phyloP scores from a whole-genome alignment of 176 grass and related monocot species.

The Zoysia japonica region DNA sequence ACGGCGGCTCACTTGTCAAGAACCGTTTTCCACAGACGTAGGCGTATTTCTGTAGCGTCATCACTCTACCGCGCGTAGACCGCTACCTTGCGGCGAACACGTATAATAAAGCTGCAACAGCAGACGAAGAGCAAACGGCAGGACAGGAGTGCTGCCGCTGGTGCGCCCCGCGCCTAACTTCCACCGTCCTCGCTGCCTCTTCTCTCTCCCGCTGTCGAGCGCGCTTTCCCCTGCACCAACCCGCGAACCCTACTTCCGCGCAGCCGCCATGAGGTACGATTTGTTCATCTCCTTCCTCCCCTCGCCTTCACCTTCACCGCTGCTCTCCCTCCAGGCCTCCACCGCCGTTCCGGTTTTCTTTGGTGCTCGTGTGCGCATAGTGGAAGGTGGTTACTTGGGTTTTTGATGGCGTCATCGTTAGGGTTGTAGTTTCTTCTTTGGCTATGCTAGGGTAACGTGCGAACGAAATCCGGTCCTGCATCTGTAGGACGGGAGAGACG shows the following conservation, averaged over 20 bases:
- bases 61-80: too few relatives aligned
- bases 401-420: background rate
- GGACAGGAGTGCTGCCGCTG: background rate
- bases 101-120: slow-evolving; percentile 7
- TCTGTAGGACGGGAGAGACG: background rate
- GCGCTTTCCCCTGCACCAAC: slow-evolving; percentile 31
- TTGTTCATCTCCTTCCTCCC: background rate
- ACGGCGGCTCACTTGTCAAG: too few relatives aligned
- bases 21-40: too few relatives aligned
- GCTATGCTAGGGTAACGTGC: background rate
- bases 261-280: slow-evolving; percentile 36
- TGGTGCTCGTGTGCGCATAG: background rate
- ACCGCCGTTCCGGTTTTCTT: background rate
- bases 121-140: background rate
- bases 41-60: too few relatives aligned
- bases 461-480: background rate
- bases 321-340: background rate
- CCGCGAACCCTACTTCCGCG: slow-evolving; percentile 27
- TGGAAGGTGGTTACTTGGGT: background rate
- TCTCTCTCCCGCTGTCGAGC: background rate
- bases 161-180: background rate
- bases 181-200: slow-evolving; percentile 7
- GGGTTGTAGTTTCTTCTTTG: background rate
- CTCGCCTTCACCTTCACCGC: background rate
- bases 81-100: too few relatives aligned